phyloP scores from a whole-genome alignment of 768 basidiomycete species.

The Suillus decipiens region DNA sequence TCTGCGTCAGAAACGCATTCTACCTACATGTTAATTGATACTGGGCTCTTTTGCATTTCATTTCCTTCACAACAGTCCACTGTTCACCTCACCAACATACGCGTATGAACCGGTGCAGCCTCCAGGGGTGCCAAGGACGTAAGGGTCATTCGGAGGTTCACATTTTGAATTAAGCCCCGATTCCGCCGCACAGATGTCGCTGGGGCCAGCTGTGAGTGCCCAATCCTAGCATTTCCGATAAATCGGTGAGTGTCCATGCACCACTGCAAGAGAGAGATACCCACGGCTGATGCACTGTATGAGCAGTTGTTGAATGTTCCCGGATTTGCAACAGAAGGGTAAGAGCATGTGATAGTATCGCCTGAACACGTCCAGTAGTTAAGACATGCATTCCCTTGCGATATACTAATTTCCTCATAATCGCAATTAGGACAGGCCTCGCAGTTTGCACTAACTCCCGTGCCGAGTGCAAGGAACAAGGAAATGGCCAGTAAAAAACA shows the following conservation, averaged over 20 bases:
- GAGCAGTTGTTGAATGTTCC: not conserved
- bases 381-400: constrained; percentile 2
- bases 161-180: not conserved
- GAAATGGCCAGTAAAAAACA: not conserved
- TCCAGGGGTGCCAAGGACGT: not conserved
- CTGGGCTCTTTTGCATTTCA: not conserved
- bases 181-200: not conserved
- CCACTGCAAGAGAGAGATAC: not conserved
- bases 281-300: not conserved
- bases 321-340: not conserved
- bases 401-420: not conserved
- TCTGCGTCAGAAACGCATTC: not conserved
- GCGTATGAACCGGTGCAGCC: not conserved
- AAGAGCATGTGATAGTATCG: not conserved
- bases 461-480: not conserved
- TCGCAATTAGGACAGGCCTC: not conserved
- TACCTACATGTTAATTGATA: not conserved
- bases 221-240: not conserved
- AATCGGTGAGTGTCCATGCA: not conserved
- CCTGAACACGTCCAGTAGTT: not conserved
- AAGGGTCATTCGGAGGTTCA: not conserved
- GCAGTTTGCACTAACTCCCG: not conserved
- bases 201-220: not conserved
- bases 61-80: not conserved
- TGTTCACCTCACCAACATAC: not conserved